phyloP scores from a whole-genome alignment of 371 early-diverging fungal genomes.

The Funneliformis caledonium region DNA sequence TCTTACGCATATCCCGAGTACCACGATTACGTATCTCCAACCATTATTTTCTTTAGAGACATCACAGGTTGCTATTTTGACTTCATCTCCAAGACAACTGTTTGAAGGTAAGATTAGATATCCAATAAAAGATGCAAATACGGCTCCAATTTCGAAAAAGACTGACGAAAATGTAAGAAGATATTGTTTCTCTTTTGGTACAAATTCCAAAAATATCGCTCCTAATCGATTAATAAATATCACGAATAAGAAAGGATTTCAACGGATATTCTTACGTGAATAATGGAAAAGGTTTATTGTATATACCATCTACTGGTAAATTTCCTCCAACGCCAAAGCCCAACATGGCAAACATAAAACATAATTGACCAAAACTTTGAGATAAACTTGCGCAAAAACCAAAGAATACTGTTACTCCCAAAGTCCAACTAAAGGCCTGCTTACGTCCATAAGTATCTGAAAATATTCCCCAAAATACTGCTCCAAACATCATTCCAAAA shows the following conservation, averaged over 20 bases:
- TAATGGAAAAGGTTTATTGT: not conserved
- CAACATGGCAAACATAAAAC: conserved; percentile 65
- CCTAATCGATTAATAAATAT: conserved; percentile 51
- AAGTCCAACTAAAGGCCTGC: conserved; percentile 76
- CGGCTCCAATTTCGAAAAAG: conserved; percentile 85
- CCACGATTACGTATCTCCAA: conserved; percentile 76
- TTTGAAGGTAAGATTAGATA: conserved; percentile 66
- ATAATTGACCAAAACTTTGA: conserved; percentile 66
- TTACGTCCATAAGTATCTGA: conserved; percentile 78
- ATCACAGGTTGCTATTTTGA: conserved; percentile 53
- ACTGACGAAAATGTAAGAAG: conserved; percentile 82
- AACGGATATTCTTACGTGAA: not conserved
- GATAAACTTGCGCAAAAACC: conserved; percentile 72
- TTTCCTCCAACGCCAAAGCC: conserved; percentile 92
- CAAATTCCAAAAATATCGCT: conserved; percentile 84
- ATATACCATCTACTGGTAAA: conserved; percentile 80
- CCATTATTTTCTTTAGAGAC: conserved; percentile 66
- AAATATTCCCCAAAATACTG: conserved; percentile 80
- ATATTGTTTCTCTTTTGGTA: conserved; percentile 77
- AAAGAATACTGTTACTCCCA: conserved; percentile 74
- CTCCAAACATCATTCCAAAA: conserved; percentile 83
- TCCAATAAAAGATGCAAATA: conserved; percentile 69
- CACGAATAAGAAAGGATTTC: not conserved
- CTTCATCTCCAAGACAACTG: conserved; percentile 65
- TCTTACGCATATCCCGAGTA: conserved; percentile 49